These are phyloP conservation scores for Candida anglica DNA, from an alignment of 805 yeast species.

Conservation along the genomic window DNA sequence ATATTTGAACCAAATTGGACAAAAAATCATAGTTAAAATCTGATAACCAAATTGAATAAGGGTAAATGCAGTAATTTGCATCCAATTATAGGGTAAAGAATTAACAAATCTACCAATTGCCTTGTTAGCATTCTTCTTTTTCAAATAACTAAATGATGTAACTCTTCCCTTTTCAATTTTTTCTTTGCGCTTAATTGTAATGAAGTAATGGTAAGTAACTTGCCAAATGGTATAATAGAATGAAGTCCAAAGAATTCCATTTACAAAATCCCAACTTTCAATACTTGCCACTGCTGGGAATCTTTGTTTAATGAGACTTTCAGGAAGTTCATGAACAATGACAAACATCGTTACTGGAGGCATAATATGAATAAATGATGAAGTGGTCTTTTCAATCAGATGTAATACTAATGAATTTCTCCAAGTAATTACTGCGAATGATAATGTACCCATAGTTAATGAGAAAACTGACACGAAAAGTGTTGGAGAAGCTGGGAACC, in stretches of 20 bases:
- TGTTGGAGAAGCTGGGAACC: slow-evolving; percentile 67
- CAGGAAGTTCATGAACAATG: slow-evolving; percentile 71
- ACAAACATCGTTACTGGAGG: slow-evolving; percentile 89
- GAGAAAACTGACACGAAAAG: slow-evolving; percentile 83
- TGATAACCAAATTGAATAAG: slow-evolving; percentile 85
- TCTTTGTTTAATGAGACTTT: slow-evolving; percentile 47
- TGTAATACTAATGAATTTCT: slow-evolving; percentile 89
- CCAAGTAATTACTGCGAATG: slow-evolving; percentile 96
- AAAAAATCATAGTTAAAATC: slow-evolving; percentile 76
- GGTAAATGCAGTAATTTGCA: slow-evolving; percentile 86
- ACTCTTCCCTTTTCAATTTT: slow-evolving; percentile 82
- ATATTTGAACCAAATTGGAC: slow-evolving; percentile 83
- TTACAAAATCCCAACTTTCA: slow-evolving; percentile 61
- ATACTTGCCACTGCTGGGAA: slow-evolving; percentile 79
- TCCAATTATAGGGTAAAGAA: slow-evolving; percentile 70
- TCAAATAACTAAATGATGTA: slow-evolving; percentile 82
- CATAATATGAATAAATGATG: slow-evolving; percentile 83
- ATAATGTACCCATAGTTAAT: slow-evolving; percentile 80
- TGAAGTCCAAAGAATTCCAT: slow-evolving; percentile 76
- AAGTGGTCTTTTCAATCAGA: slow-evolving; percentile 86
- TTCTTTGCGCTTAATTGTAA: slow-evolving; percentile 73
- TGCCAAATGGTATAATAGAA: slow-evolving; percentile 88
- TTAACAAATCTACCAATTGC: slow-evolving; percentile 75
- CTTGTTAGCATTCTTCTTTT: slow-evolving; percentile 63
- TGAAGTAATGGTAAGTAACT: slow-evolving; percentile 82